A percentile compares a stretch with the other conserved stretches of the same genome.
Conservation (phyloP, 352 stramenopile species). For the Phytophthora pluvialis region DNA sequence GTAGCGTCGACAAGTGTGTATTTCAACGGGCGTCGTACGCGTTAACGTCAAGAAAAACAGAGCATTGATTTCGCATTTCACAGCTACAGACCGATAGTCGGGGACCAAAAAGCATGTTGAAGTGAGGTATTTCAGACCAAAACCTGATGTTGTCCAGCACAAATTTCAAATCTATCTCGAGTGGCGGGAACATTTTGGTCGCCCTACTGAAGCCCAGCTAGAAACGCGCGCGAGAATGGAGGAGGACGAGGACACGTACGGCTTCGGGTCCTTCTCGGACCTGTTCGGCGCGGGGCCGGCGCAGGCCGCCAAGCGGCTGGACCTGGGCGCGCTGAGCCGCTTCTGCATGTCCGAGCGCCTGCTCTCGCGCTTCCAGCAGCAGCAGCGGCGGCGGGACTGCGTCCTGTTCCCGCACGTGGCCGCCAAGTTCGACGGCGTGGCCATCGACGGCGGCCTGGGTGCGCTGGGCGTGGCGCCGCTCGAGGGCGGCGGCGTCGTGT, state of each 20-base stretch:
- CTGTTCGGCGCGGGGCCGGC: constrained; percentile 41
- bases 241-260: constrained; percentile 71
- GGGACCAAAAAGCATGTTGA: constrained; percentile 1
- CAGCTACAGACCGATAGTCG: neutral
- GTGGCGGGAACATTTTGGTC: constrained; percentile 1
- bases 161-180: constrained; percentile 1
- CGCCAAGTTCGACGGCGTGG: constrained; percentile 56
- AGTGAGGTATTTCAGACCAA: constrained; percentile 11
- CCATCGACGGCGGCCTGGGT: constrained; percentile 60
- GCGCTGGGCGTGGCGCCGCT: constrained; percentile 32
- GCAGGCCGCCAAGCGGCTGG: constrained; percentile 32
- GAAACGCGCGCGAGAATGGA: constrained; percentile 35
- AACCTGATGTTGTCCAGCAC: neutral
- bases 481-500: constrained; percentile 50
- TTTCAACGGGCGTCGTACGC: too few species aligned
- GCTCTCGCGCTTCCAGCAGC: constrained; percentile 49
- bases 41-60: too few species aligned
- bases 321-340: constrained; percentile 43
- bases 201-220: neutral
- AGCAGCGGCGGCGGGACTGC: constrained; percentile 11
- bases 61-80: too few species aligned
- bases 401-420: constrained; percentile 55
- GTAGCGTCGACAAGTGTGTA: too few species aligned
- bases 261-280: constrained; percentile 71
- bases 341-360: constrained; percentile 60